phyloP scores from a whole-genome alignment of 805 yeast genomes.

The Metschnikowia corniflorae region DNA sequence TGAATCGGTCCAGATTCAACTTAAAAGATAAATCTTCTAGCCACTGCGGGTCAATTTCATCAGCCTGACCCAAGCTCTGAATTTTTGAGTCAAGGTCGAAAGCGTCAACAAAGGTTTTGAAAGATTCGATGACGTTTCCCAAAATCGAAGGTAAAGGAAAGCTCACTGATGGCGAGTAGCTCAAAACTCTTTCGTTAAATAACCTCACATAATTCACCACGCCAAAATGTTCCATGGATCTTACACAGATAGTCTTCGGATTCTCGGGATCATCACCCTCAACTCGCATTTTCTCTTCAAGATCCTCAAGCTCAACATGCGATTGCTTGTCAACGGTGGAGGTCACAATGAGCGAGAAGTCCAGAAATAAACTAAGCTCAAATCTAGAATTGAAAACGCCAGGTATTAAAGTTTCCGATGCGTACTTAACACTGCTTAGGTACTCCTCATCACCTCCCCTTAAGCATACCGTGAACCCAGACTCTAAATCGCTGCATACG shows the following conservation, averaged over 20 bases:
- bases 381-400: conserved; percentile 74
- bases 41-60: conserved; percentile 26
- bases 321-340: background rate
- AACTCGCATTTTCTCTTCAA: conserved; percentile 5
- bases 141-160: conserved; percentile 69
- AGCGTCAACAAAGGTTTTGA: conserved; percentile 30
- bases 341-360: conserved; percentile 10
- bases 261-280: conserved; percentile 15
- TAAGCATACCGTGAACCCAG: conserved; percentile 84
- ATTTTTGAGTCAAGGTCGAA: conserved; percentile 20
- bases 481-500: conserved; percentile 65
- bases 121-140: conserved; percentile 51
- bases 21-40: conserved; percentile 25
- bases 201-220: conserved; percentile 33
- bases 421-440: conserved; percentile 67
- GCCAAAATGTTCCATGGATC: conserved; percentile 29
- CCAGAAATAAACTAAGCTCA: conserved; percentile 44
- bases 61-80: conserved; percentile 21
- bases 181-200: conserved; percentile 53
- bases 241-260: conserved; percentile 15
- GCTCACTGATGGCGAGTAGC: conserved; percentile 81
- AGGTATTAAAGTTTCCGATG: conserved; percentile 75
- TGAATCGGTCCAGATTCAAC: conserved; percentile 26
- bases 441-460: conserved; percentile 69
- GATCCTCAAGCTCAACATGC: conserved; percentile 4